phyloP scores from a whole-genome alignment of 768 basidiomycete genomes.

The Suillus placidus region DNA sequence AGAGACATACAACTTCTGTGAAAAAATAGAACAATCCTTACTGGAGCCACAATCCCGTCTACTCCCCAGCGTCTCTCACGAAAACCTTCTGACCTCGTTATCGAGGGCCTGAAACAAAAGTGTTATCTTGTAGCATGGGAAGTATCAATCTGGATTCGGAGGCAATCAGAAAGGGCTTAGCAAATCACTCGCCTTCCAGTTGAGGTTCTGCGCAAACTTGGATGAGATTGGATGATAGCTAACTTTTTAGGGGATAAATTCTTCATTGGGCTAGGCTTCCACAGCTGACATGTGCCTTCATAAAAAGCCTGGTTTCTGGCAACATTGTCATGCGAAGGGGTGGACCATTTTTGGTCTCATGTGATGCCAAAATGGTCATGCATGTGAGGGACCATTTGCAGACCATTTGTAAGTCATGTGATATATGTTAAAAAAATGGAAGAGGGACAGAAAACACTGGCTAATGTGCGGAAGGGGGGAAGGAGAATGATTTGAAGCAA shows the following conservation, averaged over 20 bases:
- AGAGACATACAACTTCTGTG: background rate
- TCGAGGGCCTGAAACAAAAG: background rate
- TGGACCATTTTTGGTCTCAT: no score
- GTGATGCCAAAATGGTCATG: no score
- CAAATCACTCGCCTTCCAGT: background rate
- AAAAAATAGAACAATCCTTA: background rate
- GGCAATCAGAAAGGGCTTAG: background rate
- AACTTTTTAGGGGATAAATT: background rate
- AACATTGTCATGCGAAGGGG: no score
- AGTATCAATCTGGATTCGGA: background rate
- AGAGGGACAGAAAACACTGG: no score
- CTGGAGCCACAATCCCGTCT: background rate
- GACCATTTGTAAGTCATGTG: no score
- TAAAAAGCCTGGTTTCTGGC: background rate
- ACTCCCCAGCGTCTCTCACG: background rate
- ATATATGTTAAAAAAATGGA: no score
- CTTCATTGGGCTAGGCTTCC: background rate
- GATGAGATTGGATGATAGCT: constrained; percentile 2
- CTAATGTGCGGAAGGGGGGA: no score
- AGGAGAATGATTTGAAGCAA: no score
- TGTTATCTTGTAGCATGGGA: background rate
- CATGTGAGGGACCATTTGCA: no score
- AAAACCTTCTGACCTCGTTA: background rate
- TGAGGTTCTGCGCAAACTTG: background rate
- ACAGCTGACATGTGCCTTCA: background rate